Evolutionary conservation across 1,284 basidiomycete species (phyloP), one percentile per base, ranked within the genome.

Genomic region (Cryptococcus hybrid): DNA sequence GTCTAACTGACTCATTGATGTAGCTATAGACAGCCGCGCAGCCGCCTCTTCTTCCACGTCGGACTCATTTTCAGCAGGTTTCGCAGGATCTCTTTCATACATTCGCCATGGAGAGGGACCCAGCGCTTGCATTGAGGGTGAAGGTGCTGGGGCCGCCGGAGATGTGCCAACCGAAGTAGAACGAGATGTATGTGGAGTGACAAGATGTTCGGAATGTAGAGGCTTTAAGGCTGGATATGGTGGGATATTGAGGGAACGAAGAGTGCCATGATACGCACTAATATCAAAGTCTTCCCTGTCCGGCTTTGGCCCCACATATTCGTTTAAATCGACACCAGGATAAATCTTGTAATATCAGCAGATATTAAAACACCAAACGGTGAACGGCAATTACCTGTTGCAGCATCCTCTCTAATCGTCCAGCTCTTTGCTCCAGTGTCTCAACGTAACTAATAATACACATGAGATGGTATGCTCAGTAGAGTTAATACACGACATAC

Each of bases 201-300:
- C 39, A 51, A 30, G 50, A 35, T 34, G 34, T 45, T 34, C 37
- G 40, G 18, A n/a, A 34, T 52, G 47, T 48, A 64, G 13, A 1
- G 68, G 62, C 59, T 73, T 75, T 40, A 74, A 51, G 0, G 67
- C 58, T 1, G 74, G 75, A 47, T 65, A 71, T 5, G 70, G 65
- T 2, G 75, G 71, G 44, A 77, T 76, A n/a, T 64, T 59, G 1
- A 71, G 62, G 0, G 56, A 39, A 34, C 61, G 63, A 5, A 78
- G 66, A 4, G 61, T 54, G 7, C 69, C 66, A 40, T 65, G 64
- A 58, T 78, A 75, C 0, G 58, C 34, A 3, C 53, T 47, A 15
- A 72, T 62, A 50, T 85, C 89, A 85, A 89, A 92, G 4, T 87
- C 87, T 60, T 85, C 88, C 39, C 87, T 84, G 51, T 85, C 63